Evolutionary conservation across 257 asterid species (phyloP), one percentile per base, ranked within the genome.

Genomic region (Jacaranda copaia): DNA sequence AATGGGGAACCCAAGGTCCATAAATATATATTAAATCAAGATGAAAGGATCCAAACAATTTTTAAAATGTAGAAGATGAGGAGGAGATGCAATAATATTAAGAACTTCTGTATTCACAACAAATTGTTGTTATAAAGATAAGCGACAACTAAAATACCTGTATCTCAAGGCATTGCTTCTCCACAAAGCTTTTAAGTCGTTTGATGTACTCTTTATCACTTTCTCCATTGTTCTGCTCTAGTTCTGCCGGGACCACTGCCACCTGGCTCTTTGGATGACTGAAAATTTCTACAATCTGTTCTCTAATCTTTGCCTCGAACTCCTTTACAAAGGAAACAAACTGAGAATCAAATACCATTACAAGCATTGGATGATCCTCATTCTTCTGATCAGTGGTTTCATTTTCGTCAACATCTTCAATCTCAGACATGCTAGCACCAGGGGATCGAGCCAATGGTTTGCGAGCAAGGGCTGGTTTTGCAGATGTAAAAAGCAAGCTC

Each of bases 151-250:
- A 77, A 73, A 58, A 51, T 93, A 93, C 99, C 98, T 95, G 98
- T 80, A 95, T 95, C 88, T 95, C 99, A 76, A 79, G 82, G 83
- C 98, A 95, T 75, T 95, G 99, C 84, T 88, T 91, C 94, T 93
- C 96, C 74, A 91, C 87, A 82, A 93, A 93, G 49, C 59, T 42
- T 73, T 82, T 93, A 69, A 95, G 79, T 75, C 97, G 92, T 78
- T 83, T 85, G 86, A 93, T 88, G 75, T 91, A 95, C 79, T 95
- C 97, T 52, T 81, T 80, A 65, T 93, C 89, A 60, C 81, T 86
- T 80, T 93, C 99, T 66, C 90, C 94, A 71, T 84, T 84, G 70
- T 63, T 77, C 89, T 89, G 93, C 66, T 93, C 99, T 14, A 95
- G 82, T 73, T 88, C 93, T 18, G 94, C 92, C 0, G 99, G 99